These are phyloP conservation scores for Leccinum pachyderme DNA, from an alignment of 1,284 basidiomycete species.

Conservation along the genomic window DNA sequence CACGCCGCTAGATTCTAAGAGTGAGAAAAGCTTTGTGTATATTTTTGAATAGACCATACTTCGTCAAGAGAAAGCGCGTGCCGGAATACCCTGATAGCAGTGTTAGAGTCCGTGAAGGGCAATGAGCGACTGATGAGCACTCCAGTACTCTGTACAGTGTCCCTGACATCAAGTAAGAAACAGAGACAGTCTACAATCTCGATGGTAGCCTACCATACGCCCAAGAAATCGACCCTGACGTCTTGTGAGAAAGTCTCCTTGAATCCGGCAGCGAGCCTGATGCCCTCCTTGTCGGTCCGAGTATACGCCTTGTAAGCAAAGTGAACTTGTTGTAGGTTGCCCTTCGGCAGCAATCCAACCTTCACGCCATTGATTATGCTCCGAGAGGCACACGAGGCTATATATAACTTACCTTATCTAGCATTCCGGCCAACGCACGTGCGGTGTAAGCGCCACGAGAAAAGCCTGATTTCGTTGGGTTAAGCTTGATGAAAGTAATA, in stretches of 20 bases:
- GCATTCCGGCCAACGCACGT: conserved; percentile 67
- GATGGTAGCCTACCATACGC: conserved; percentile 52
- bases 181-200: background rate
- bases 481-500: background rate
- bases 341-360: conserved; percentile 59
- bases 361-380: conserved; percentile 18
- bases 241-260: conserved; percentile 63
- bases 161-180: conserved; percentile 40
- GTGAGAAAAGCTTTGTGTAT: conserved; percentile 7
- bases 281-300: conserved; percentile 44
- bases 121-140: conserved; percentile 51
- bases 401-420: conserved; percentile 40
- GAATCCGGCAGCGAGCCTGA: conserved; percentile 52
- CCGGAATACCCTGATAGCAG: conserved; percentile 56
- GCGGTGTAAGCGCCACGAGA: conserved; percentile 78
- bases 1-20: conserved; percentile 42
- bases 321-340: conserved; percentile 57
- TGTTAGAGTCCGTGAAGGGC: conserved; percentile 62
- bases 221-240: conserved; percentile 62
- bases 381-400: background rate
- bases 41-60: conserved; percentile 32
- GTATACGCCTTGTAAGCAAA: conserved; percentile 69
- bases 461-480: conserved; percentile 47
- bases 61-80: conserved; percentile 68
- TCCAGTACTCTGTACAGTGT: conserved; percentile 68